A percentile compares a stretch with the other conserved stretches of the same genome.
These are phyloP conservation scores for Colletotrichum nymphaeae DNA, from an alignment of 2,329 filamentous ascomycete species.

Conservation along the genomic window DNA sequence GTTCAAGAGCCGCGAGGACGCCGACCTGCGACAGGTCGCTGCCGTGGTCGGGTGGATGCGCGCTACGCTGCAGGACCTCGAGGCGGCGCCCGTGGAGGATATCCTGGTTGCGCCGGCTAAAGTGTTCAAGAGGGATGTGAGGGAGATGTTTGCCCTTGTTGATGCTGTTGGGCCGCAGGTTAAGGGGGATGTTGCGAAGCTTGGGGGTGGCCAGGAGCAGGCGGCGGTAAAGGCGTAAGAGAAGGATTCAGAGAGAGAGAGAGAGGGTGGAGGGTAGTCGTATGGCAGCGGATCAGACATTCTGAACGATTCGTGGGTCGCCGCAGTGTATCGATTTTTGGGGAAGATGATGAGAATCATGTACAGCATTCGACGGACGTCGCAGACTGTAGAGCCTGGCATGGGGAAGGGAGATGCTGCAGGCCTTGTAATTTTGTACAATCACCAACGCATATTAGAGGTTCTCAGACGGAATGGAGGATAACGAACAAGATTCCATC, in stretches of 20 bases:
- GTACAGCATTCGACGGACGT: slow-evolving; percentile 4
- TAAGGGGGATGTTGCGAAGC: slow-evolving; percentile 27
- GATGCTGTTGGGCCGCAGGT: slow-evolving; percentile 44
- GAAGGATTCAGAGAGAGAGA: neutral
- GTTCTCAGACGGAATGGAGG: neutral
- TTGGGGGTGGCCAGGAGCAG: slow-evolving; percentile 5
- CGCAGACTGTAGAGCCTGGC: neutral
- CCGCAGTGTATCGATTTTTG: neutral
- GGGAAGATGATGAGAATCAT: neutral
- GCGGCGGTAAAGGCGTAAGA: slow-evolving; percentile 37
- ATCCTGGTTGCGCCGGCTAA: slow-evolving; percentile 50
- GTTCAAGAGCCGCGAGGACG: slow-evolving; percentile 75
- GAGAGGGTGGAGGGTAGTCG: slow-evolving; percentile 8
- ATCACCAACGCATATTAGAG: slow-evolving; percentile 29
- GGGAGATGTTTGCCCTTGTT: slow-evolving; percentile 50
- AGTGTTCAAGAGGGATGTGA: slow-evolving; percentile 57
- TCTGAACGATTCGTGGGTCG: neutral
- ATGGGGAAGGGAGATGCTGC: neutral
- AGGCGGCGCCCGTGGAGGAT: slow-evolving; percentile 60
- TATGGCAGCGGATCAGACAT: neutral
- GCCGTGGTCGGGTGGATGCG: slow-evolving; percentile 70
- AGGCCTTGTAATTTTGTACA: slow-evolving; percentile 41
- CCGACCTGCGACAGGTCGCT: slow-evolving; percentile 62
- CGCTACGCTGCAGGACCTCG: slow-evolving; percentile 57
- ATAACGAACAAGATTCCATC: neutral